Conservation (phyloP, 2,329 filamentous ascomycete genomes). For the Grosmannia clavigera region DNA sequence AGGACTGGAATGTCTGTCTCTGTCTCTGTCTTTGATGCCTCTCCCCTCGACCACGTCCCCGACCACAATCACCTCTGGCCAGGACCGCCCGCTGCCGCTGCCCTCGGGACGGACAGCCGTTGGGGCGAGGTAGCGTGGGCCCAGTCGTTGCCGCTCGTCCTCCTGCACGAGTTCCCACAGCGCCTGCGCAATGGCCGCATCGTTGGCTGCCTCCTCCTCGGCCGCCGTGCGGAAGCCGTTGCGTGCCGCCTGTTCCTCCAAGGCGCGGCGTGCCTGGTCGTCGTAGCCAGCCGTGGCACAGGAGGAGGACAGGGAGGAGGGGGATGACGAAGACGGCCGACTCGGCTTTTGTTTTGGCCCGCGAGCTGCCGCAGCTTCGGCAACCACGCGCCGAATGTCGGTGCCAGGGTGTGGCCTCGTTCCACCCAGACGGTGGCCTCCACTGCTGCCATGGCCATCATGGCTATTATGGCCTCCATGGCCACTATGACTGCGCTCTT, state of each 20-base stretch:
- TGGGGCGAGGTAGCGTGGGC: constrained; percentile 36
- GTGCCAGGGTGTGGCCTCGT: constrained; percentile 35
- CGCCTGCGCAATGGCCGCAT: constrained; percentile 73
- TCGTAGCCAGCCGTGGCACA: constrained; percentile 53
- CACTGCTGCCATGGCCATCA: constrained; percentile 41
- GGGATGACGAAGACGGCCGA: too few relatives aligned
- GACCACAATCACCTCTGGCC: neutral
- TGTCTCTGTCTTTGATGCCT: too few relatives aligned
- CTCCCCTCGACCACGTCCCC: neutral
- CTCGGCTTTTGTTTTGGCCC: constrained; percentile 16
- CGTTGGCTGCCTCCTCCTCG: constrained; percentile 81
- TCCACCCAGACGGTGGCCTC: constrained; percentile 61
- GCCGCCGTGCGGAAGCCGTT: constrained; percentile 74
- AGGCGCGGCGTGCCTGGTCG: constrained; percentile 8
- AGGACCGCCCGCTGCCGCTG: constrained; percentile 16
- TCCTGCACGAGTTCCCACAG: constrained; percentile 79
- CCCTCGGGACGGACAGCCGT: constrained; percentile 40
- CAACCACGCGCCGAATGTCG: constrained; percentile 61
- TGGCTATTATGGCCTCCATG: constrained; percentile 12
- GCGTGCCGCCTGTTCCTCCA: constrained; percentile 26
- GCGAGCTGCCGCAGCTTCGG: constrained; percentile 54
- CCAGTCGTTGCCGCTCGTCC: constrained; percentile 48
- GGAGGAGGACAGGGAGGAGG: neutral
- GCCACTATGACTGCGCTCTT: constrained; percentile 13
- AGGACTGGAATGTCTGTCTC: neutral